These are phyloP conservation scores for Aspergillus cristatus DNA, from an alignment of 495 filamentous ascomycete species.

Conservation along the genomic window DNA sequence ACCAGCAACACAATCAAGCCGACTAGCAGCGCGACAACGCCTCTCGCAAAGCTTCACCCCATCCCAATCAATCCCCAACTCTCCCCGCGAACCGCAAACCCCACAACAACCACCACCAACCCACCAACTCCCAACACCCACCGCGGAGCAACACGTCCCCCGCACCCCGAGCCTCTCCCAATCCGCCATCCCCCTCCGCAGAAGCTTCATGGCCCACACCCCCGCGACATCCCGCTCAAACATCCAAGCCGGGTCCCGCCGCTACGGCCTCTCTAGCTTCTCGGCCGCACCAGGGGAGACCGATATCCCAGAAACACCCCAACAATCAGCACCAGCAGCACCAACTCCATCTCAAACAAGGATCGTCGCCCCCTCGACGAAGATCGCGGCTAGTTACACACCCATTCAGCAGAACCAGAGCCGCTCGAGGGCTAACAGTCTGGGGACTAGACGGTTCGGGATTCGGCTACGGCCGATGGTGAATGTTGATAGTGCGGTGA, in stretches of 20 bases:
- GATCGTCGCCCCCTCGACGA: slow-evolving; percentile 29
- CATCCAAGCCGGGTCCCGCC: slow-evolving; percentile 38
- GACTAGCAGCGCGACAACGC: slow-evolving; percentile 28
- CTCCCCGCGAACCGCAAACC: slow-evolving; percentile 15
- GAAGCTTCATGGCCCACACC: slow-evolving; percentile 34
- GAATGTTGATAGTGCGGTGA: slow-evolving; percentile 18
- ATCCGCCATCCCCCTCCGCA: slow-evolving; percentile 32
- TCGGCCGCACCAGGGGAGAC: slow-evolving; percentile 8
- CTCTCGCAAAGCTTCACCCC: slow-evolving; percentile 33
- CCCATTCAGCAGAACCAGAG: slow-evolving; percentile 31
- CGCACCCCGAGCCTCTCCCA: slow-evolving; percentile 35
- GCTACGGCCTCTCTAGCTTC: slow-evolving; percentile 31
- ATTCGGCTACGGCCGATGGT: slow-evolving; percentile 26
- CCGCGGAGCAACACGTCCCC: slow-evolving; percentile 14
- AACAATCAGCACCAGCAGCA: background rate
- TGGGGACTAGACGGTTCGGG: slow-evolving; percentile 31
- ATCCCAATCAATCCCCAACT: slow-evolving; percentile 16
- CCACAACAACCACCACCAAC: slow-evolving; percentile 13
- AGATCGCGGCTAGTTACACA: slow-evolving; percentile 33
- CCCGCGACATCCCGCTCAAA: slow-evolving; percentile 35
- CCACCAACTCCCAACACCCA: no score
- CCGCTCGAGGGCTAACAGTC: slow-evolving; percentile 33
- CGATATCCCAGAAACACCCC: no score
- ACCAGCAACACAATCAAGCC: slow-evolving; percentile 17
- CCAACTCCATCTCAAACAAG: slow-evolving; percentile 20